These are phyloP conservation scores for Pseudoneurospora amorphoporcata DNA, from an alignment of 495 filamentous ascomycete genomes.

Conservation along the genomic window DNA sequence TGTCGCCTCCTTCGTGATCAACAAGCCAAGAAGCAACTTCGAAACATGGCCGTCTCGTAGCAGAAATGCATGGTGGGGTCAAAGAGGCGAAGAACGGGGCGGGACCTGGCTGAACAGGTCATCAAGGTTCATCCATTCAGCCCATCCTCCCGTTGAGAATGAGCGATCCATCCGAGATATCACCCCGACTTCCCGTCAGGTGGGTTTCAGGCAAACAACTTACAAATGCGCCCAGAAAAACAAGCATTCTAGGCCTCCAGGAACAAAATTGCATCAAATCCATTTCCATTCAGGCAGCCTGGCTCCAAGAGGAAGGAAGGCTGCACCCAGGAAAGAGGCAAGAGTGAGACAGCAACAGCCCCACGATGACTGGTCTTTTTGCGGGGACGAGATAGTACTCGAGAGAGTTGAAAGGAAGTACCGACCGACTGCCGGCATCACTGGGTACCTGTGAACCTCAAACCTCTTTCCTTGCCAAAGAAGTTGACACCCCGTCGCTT, in stretches of 20 bases:
- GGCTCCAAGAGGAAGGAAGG: background rate
- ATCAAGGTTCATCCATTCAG: background rate
- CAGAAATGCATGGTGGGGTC: background rate
- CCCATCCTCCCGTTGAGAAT: background rate
- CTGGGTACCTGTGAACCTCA: too few relatives aligned
- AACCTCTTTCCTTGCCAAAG: background rate
- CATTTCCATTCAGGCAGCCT: background rate
- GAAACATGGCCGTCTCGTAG: background rate
- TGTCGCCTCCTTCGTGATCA: background rate
- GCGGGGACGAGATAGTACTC: background rate
- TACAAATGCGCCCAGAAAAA: background rate
- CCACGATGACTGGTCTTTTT: background rate
- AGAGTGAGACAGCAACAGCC: background rate
- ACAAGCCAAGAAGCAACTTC: background rate
- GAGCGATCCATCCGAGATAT: background rate
- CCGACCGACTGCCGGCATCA: background rate
- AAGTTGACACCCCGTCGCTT: background rate
- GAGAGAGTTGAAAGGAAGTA: background rate
- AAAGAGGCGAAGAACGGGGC: background rate
- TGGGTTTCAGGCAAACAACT: background rate
- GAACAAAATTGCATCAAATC: background rate
- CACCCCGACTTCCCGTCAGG: background rate
- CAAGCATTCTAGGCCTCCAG: background rate
- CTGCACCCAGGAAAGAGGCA: background rate
- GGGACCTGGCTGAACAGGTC: background rate